Percentiles rank a stretch among this genome's conserved stretches.
Conservation (phyloP, 192 early-diverging fungal species). For the Rhizophagus sp. region DNA sequence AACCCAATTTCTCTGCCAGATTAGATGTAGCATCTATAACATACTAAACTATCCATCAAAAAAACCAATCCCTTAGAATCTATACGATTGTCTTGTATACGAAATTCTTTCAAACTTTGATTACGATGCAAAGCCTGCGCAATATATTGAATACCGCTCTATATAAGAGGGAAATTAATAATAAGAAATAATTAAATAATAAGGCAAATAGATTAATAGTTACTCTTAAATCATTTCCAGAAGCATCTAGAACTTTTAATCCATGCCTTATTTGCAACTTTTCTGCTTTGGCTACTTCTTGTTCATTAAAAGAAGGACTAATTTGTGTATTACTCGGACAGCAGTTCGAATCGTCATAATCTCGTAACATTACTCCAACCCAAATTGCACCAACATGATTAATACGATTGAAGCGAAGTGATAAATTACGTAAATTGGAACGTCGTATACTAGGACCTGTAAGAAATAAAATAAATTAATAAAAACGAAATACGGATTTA, state of each 20-base stretch:
- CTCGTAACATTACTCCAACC: constrained; percentile 57
- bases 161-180: neutral
- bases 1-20: no score
- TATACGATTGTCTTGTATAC: constrained; percentile 50
- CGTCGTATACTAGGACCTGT: constrained; percentile 46
- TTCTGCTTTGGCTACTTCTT: neutral
- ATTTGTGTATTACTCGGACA: neutral
- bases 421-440: constrained; percentile 44
- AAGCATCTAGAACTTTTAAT: constrained; percentile 41
- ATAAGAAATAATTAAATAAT: neutral
- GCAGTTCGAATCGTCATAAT: constrained; percentile 45
- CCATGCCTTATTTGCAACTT: constrained; percentile 31
- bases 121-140: constrained; percentile 58
- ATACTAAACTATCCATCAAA: constrained; percentile 56
- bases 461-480: neutral
- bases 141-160: constrained; percentile 56
- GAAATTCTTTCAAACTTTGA: constrained; percentile 44
- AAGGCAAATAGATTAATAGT: neutral
- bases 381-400: constrained; percentile 48
- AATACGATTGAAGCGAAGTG: constrained; percentile 50
- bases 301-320: neutral
- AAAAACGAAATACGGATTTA: neutral
- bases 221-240: constrained; percentile 50
- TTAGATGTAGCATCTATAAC: neutral
- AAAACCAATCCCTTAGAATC: constrained; percentile 46